phyloP scores from a whole-genome alignment of 371 early-diverging fungal genomes.

The Mucor racemosus region DNA sequence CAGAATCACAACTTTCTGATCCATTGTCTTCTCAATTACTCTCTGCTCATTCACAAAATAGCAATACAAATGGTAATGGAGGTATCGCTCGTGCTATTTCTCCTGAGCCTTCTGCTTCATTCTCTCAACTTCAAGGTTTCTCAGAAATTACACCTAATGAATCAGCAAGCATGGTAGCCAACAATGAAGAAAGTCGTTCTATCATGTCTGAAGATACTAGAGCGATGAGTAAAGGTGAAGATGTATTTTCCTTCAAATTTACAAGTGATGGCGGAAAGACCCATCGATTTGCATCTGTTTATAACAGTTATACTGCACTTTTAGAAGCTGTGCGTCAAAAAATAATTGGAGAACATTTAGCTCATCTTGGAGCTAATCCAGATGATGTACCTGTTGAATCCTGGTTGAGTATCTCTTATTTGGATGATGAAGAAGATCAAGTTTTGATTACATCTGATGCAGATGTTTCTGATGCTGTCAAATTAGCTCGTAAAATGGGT shows the following conservation, averaged over 20 bases:
- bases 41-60: slow-evolving; percentile 22
- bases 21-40: slow-evolving; percentile 33
- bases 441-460: slow-evolving; percentile 79
- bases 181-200: slow-evolving; percentile 50
- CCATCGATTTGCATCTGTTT: slow-evolving; percentile 39
- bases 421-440: slow-evolving; percentile 90
- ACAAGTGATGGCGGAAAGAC: slow-evolving; percentile 36
- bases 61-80: slow-evolving; percentile 5
- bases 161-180: slow-evolving; percentile 53
- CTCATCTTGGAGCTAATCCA: slow-evolving; percentile 4
- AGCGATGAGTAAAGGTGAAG: slow-evolving; percentile 15
- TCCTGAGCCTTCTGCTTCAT: slow-evolving; percentile 46
- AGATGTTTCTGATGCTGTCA: slow-evolving; percentile 84
- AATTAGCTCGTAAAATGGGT: slow-evolving; percentile 76
- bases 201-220: slow-evolving; percentile 48
- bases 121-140: slow-evolving; percentile 40
- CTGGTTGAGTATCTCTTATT: slow-evolving; percentile 73
- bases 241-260: slow-evolving; percentile 50
- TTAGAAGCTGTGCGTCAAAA: slow-evolving; percentile 45
- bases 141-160: slow-evolving; percentile 57
- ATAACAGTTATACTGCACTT: slow-evolving; percentile 30
- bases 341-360: slow-evolving; percentile 41
- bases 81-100: slow-evolving; percentile 29
- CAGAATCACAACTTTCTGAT: slow-evolving; percentile 46
- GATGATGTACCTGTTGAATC: slow-evolving; percentile 28